A percentile compares a stretch with the other conserved stretches of the same genome.
phyloP scores from a whole-genome alignment of 495 filamentous ascomycete species.

The Cudoniella acicularis region DNA sequence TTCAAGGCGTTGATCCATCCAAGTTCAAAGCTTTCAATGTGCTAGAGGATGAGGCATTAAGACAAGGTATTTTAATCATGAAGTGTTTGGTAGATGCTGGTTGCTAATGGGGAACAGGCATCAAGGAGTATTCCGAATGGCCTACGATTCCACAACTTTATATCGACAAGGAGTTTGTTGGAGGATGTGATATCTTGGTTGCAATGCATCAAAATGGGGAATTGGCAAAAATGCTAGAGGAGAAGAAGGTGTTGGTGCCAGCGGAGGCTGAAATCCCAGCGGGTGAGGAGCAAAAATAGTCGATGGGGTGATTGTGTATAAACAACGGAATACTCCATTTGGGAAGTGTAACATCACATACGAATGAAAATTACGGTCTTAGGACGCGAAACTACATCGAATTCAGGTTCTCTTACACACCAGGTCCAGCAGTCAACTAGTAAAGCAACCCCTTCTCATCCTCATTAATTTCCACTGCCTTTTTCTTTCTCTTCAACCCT shows the following conservation, averaged over 20 bases:
- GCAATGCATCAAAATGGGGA: constrained; percentile 97
- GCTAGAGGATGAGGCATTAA: constrained; percentile 80
- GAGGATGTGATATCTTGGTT: constrained; percentile 94
- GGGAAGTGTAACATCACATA: not conserved
- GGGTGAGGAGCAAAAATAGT: constrained; percentile 1
- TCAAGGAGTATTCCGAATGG: constrained; percentile 99
- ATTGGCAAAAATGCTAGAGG: constrained; percentile 83
- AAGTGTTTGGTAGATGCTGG: not conserved
- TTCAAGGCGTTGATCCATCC: constrained; percentile 93
- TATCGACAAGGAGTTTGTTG: constrained; percentile 90
- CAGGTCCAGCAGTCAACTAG: no score
- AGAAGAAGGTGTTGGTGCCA: constrained; percentile 75
- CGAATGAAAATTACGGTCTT: no score
- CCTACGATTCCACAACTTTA: constrained; percentile 97
- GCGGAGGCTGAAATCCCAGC: constrained; percentile 25
- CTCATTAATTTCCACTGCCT: no score
- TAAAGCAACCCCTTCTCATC: no score
- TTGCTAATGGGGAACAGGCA: constrained; percentile 51
- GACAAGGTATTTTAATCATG: constrained; percentile 60
- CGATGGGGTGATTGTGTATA: constrained; percentile 6
- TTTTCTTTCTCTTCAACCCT: no score
- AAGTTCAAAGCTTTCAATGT: constrained; percentile 98
- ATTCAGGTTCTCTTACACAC: no score
- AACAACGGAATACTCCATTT: constrained; percentile 1
- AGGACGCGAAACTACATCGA: no score